Base-by-base conservation (phyloP, 1,139 yeast genomes). In the Lodderomyces beijingensis region DNA sequence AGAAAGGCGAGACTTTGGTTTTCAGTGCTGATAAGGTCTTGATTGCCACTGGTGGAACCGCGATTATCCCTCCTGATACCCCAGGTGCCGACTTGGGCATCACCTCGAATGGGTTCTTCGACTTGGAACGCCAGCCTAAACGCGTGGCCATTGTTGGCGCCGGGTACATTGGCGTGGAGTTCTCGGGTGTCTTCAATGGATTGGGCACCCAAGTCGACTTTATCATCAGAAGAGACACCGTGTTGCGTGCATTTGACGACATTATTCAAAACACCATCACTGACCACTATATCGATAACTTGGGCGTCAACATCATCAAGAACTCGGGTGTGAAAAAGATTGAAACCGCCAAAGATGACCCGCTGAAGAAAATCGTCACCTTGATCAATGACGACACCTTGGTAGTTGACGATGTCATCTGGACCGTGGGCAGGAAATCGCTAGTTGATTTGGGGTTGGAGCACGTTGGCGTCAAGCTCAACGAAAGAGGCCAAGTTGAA, bases 111-210 rank as follows among this genome's bases (percentile, higher is more conserved):
- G 96, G 96, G 1, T 93, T 93, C 59, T 91, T 91, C 52, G 77
- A 74, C 43, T 68, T 91, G 45, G 79, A 72, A 40, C 54, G 65
- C 30, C 97, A 89, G 62, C 98, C 98, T 31, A 81, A 86, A 59
- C 71, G 79, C 33, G 98, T 91, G 18, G 97, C 95, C 2, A 72
- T 93, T 43, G 95, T 91, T 11, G 99, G 99, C 46, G 96, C 96
- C 25, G 99, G 99, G 30, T 91, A 91, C 65, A 91, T 91, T 56
- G 97, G 96, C 37, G 84, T 88, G 30, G 99, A 91, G 62, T 74
- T 91, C 36, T 84, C 96, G 4, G 98, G 98, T 43, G 87, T 91
- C 29, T 91, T 91, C 76, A 72, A 82, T 43, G 87, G 88, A 20
- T 70, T 91, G 40, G 95, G 95, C 10, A 57, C 89, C n/a, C 87